Conservation (phyloP, 2,329 filamentous ascomycete species). For the Colletotrichum liaoningense region DNA sequence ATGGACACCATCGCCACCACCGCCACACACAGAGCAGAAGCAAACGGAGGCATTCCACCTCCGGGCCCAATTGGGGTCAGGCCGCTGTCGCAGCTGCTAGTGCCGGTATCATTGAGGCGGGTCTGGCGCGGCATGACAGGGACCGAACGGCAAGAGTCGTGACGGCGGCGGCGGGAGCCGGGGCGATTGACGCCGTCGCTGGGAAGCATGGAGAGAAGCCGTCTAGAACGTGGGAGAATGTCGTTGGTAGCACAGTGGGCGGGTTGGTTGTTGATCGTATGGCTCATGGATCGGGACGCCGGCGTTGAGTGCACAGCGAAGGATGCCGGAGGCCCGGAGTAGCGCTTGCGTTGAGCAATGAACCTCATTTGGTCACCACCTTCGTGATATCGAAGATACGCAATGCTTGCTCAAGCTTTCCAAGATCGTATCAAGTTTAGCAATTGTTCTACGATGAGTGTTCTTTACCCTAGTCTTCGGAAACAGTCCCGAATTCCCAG, state of each 20-base stretch:
- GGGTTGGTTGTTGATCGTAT: conserved; percentile 14
- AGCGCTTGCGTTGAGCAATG: too few relatives aligned
- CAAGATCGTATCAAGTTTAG: too few relatives aligned
- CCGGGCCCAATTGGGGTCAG: conserved; percentile 7
- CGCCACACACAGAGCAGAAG: not conserved
- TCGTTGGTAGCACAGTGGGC: conserved; percentile 13
- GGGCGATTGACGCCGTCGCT: conserved; percentile 14
- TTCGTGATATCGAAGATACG: too few relatives aligned
- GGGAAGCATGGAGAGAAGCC: conserved; percentile 10
- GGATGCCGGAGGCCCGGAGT: not conserved
- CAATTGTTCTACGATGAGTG: too few relatives aligned
- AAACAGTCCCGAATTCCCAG: too few relatives aligned
- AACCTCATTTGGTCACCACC: too few relatives aligned
- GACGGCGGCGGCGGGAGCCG: conserved; percentile 26
- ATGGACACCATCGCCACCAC: not conserved
- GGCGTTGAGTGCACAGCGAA: not conserved
- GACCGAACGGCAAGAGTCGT: conserved; percentile 16
- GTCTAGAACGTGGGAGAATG: conserved; percentile 12
- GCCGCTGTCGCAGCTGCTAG: conserved; percentile 24
- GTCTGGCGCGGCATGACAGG: conserved; percentile 13
- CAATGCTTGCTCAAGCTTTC: too few relatives aligned
- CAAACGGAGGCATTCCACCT: conserved; percentile 18
- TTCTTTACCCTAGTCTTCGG: too few relatives aligned
- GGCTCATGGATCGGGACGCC: conserved; percentile 10
- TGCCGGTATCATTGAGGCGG: conserved; percentile 26